Percentiles rank a stretch among this genome's conserved stretches.
Evolutionary conservation across 1,284 basidiomycete species (phyloP).

Genomic region (Puccinia coronata): DNA sequence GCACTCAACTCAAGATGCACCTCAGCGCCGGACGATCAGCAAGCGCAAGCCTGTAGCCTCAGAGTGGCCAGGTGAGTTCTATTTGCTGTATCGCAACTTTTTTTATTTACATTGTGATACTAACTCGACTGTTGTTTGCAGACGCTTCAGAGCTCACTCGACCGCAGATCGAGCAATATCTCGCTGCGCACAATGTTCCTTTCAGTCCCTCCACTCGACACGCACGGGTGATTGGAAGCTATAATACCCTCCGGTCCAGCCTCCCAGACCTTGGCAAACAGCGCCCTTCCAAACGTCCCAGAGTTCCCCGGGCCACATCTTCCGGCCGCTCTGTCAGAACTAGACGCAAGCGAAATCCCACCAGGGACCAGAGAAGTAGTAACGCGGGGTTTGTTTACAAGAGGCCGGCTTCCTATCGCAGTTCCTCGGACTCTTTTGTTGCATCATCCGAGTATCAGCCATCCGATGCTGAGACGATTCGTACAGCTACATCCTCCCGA

Average conservation of each 20-base stretch:
- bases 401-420: neutral
- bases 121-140: neutral
- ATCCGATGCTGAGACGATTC: neutral
- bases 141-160: neutral
- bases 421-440: neutral
- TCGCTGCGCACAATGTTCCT: neutral
- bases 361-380: neutral
- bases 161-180: neutral
- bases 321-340: neutral
- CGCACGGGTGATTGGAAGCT: neutral
- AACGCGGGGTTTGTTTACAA: neutral
- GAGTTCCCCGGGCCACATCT: neutral
- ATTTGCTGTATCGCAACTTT: neutral
- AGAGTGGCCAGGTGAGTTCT: slow-evolving; percentile 7
- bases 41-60: slow-evolving; percentile 1
- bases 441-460: slow-evolving; percentile 13
- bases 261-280: neutral
- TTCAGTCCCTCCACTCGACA: neutral
- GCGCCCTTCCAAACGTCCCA: neutral
- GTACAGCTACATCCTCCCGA: neutral
- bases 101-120: neutral
- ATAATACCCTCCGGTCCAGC: neutral
- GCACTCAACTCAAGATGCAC: too few species aligned
- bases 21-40: neutral
- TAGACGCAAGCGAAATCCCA: neutral